Evolutionary conservation across 768 basidiomycete genomes (phyloP).

Genomic region (Leucocoprinus sp.): DNA sequence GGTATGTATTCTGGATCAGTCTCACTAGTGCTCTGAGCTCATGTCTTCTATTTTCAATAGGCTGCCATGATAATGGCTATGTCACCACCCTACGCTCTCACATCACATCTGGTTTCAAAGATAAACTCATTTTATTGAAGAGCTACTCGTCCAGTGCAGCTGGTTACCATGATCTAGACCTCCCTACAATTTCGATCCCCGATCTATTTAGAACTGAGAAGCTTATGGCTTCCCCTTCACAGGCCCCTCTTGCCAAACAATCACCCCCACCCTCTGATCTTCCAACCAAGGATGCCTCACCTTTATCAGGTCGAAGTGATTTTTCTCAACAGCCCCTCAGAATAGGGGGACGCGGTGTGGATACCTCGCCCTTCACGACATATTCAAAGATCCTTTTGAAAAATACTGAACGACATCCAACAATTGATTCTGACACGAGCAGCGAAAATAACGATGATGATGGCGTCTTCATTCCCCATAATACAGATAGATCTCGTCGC

Average conservation of each 20-base stretch:
- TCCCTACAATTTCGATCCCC: conserved; percentile 46
- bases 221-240: conserved; percentile 20
- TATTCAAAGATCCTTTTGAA: neutral
- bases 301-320: neutral
- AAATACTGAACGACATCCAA: neutral
- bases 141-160: conserved; percentile 54
- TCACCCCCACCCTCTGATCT: conserved; percentile 2
- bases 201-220: conserved; percentile 56
- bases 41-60: conserved; percentile 22
- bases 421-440: neutral
- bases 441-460: neutral
- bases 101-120: conserved; percentile 53
- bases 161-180: conserved; percentile 45
- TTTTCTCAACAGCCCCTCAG: neutral
- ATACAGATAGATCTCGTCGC: conserved; percentile 7
- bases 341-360: neutral
- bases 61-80: conserved; percentile 72
- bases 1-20: neutral
- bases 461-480: neutral
- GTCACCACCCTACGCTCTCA: conserved; percentile 51
- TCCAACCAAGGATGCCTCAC: conserved; percentile 7
- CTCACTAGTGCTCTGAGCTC: neutral
- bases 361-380: neutral
- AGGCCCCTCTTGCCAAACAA: neutral
- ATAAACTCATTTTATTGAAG: conserved; percentile 58